Base-by-base conservation (phyloP, 192 early-diverging fungal genomes). In the Kickxella alabastrina region DNA sequence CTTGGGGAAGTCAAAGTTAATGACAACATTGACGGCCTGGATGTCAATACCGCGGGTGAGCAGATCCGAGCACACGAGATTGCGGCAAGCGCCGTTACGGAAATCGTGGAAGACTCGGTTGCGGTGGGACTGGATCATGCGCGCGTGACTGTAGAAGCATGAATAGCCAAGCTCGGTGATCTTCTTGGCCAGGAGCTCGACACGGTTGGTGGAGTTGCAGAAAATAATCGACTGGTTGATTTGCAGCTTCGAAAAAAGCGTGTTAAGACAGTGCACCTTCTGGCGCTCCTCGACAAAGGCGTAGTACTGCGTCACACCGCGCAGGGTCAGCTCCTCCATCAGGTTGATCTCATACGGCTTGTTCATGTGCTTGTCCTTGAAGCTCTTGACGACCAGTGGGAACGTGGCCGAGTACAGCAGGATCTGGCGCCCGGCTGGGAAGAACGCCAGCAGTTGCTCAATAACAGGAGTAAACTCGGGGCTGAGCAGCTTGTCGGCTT, bases 191-290 rank as follows among this genome's bases (percentile, higher is more conserved):
- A 99, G 79, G 42, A 99, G 86, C 70, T 99, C 96, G 25, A 99
- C 96, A 34, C 96, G 89, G 81, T 90, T 92, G 36, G 96, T 97
- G 0, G 96, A 99, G 78, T 99, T 99, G 73, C 96, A 99, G 68
- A 99, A 99, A 65, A 99, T 99, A 55, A 99, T 99, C 27, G 94
- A 97, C 84, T 99, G 96, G 78, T 99, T 99, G 81, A 99, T 96
- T 88, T 99, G 96, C 21, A 99, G 87, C 88, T 95, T 95, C 0
- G 92, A 95, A 61, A 98, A 98, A 10, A 98, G 79, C 6, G 88
- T 90, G 68, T 90, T 90, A 24, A 90, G 75, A 58, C 88, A 98
- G 65, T 99, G 96, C 4, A 99, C 96, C 68, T 99, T 99, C 61
- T 99, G 96, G 54, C 89, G 81, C 64, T 99, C 96, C 73, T 97